These are phyloP conservation scores for Vitellaria paradoxa DNA, from an alignment of 179 eudicot species.

Conservation along the genomic window DNA sequence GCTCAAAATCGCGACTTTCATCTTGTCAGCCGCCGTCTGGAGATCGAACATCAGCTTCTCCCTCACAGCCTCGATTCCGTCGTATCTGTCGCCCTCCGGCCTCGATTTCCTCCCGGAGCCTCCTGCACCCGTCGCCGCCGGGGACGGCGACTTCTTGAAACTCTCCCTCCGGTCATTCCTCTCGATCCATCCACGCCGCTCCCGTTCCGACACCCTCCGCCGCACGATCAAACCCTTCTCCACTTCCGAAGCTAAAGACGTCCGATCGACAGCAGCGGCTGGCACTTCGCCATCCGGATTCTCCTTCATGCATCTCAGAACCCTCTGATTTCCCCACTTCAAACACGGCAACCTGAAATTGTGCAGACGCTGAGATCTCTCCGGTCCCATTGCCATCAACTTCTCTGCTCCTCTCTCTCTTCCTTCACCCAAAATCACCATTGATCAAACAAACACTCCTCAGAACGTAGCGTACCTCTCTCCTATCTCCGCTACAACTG, in stretches of 20 bases:
- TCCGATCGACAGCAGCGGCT: constrained; percentile 27
- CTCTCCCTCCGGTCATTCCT: not conserved
- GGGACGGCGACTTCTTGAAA: constrained; percentile 13
- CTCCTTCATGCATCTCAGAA: constrained; percentile 56
- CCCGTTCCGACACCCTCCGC: constrained; percentile 12
- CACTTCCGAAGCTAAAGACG: constrained; percentile 11
- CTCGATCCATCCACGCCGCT: constrained; percentile 20
- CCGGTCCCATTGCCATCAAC: constrained; percentile 33
- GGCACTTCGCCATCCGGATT: constrained; percentile 21
- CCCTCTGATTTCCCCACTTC: constrained; percentile 59
- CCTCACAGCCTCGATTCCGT: constrained; percentile 59
- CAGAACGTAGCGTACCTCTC: not conserved
- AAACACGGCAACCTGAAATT: constrained; percentile 56
- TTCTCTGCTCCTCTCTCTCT: constrained; percentile 16
- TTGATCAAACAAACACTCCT: constrained; percentile 13
- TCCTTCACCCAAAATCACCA: constrained; percentile 12
- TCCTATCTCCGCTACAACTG: not conserved
- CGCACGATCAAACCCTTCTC: constrained; percentile 5
- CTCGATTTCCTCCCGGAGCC: constrained; percentile 20
- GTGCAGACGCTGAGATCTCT: constrained; percentile 50
- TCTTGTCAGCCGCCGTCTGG: constrained; percentile 48
- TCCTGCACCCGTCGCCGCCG: constrained; percentile 3
- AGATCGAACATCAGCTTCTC: constrained; percentile 65
- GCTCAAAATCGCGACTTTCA: constrained; percentile 48
- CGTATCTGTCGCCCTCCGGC: constrained; percentile 26